Evolutionary conservation across 164 flowering plant genomes (phyloP).

Genomic region (Umbilicus rupestris): DNA sequence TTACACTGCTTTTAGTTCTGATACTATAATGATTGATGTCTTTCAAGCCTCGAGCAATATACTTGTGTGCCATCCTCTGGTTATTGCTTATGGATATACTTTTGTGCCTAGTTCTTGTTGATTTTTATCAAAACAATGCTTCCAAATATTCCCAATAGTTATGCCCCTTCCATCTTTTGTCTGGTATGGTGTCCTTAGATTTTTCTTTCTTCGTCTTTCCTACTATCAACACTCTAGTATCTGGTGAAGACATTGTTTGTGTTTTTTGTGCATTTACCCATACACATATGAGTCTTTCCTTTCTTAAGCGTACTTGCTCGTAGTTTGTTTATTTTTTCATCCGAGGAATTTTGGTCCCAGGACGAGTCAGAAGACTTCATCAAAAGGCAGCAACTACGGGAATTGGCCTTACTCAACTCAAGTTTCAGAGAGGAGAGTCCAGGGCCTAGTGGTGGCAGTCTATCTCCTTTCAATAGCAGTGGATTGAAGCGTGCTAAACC

Average conservation of each 20-base stretch:
- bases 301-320: background rate
- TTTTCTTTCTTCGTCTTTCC: background rate
- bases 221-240: too few relatives aligned
- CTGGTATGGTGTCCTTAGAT: background rate
- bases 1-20: background rate
- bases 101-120: background rate
- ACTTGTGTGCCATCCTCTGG: background rate
- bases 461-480: conserved; percentile 83
- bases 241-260: background rate
- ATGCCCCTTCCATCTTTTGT: too few relatives aligned
- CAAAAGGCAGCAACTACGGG: conserved; percentile 89
- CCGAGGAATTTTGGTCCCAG: conserved; percentile 24
- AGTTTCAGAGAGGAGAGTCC: conserved; percentile 93
- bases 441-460: conserved; percentile 91
- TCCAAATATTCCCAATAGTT: background rate
- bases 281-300: background rate
- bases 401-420: conserved; percentile 81
- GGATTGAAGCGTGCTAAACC: conserved; percentile 97
- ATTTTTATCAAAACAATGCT: background rate
- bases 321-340: background rate
- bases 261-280: background rate
- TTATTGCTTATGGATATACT: background rate
- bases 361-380: conserved; percentile 89
- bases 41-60: background rate
- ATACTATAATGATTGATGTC: background rate